Percentiles rank a stretch among this genome's conserved stretches.
These are phyloP conservation scores for Croton setiger DNA, from an alignment of 441 rosid species.

Conservation along the genomic window DNA sequence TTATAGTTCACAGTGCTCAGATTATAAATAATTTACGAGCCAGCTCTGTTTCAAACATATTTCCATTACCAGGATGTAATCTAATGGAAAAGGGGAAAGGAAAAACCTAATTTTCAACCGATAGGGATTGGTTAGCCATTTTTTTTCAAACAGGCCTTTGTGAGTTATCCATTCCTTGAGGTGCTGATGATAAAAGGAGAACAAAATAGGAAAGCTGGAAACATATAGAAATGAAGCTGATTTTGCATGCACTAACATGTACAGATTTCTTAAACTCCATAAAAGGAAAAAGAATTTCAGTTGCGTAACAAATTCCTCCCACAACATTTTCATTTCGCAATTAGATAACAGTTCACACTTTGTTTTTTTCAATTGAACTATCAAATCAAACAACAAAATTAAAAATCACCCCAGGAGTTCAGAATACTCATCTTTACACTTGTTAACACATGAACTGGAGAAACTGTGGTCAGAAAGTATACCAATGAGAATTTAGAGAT, in stretches of 20 bases:
- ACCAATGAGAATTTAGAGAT: neutral
- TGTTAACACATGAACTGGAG: neutral
- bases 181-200: neutral
- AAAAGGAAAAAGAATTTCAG: too few relatives aligned
- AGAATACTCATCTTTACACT: neutral
- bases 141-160: neutral
- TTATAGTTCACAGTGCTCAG: neutral
- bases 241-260: neutral
- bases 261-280: neutral
- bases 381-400: constrained; percentile 4
- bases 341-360: neutral
- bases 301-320: neutral
- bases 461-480: neutral
- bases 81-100: too few relatives aligned
- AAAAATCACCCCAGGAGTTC: neutral
- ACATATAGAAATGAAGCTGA: neutral
- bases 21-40: neutral
- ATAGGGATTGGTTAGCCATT: neutral
- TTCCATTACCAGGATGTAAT: neutral
- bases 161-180: neutral
- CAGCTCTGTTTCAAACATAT: neutral
- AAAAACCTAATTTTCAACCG: neutral
- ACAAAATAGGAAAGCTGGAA: neutral
- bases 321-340: neutral
- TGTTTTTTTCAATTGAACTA: neutral